These are phyloP conservation scores for Trichoderma atroviride DNA, from an alignment of 2,329 filamentous ascomycete genomes.

Conservation along the genomic window DNA sequence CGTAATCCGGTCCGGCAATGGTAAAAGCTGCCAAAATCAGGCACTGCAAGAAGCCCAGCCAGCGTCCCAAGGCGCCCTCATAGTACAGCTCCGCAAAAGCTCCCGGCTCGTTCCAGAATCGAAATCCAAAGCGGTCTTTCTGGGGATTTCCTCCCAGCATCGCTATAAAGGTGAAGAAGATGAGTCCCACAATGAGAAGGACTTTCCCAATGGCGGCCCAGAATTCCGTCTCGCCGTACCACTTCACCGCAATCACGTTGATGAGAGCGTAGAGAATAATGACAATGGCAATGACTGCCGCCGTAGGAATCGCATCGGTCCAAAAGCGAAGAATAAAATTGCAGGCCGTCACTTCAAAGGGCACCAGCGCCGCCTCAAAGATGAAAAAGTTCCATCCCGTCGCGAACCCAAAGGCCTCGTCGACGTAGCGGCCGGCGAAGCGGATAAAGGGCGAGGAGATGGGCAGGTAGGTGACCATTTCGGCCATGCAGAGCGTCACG, in stretches of 20 bases:
- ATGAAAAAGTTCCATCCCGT: slow-evolving; percentile 76
- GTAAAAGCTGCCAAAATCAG: slow-evolving; percentile 72
- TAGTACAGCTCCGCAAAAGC: slow-evolving; percentile 69
- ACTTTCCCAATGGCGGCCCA: slow-evolving; percentile 73
- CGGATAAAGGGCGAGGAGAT: slow-evolving; percentile 79
- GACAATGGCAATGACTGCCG: slow-evolving; percentile 62
- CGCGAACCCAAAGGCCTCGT: slow-evolving; percentile 73
- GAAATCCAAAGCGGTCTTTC: slow-evolving; percentile 72
- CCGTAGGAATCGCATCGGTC: slow-evolving; percentile 62
- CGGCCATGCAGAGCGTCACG: slow-evolving; percentile 65
- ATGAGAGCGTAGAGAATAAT: slow-evolving; percentile 53
- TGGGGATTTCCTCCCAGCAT: slow-evolving; percentile 83
- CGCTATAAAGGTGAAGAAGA: slow-evolving; percentile 77
- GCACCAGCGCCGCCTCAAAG: slow-evolving; percentile 68
- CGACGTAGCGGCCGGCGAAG: slow-evolving; percentile 74
- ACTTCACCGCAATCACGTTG: slow-evolving; percentile 73
- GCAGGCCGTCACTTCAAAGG: slow-evolving; percentile 68
- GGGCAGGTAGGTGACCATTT: slow-evolving; percentile 77
- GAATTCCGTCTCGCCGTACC: slow-evolving; percentile 79
- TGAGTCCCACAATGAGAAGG: slow-evolving; percentile 69
- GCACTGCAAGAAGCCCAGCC: slow-evolving; percentile 75
- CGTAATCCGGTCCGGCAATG: slow-evolving; percentile 68
- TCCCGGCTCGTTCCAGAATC: slow-evolving; percentile 67
- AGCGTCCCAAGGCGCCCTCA: slow-evolving; percentile 67
- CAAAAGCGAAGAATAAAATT: slow-evolving; percentile 66